Evolutionary conservation across 495 filamentous ascomycete species (phyloP), one percentile per base, ranked within the genome.

Genomic region (Neurospora tetrasperma): DNA sequence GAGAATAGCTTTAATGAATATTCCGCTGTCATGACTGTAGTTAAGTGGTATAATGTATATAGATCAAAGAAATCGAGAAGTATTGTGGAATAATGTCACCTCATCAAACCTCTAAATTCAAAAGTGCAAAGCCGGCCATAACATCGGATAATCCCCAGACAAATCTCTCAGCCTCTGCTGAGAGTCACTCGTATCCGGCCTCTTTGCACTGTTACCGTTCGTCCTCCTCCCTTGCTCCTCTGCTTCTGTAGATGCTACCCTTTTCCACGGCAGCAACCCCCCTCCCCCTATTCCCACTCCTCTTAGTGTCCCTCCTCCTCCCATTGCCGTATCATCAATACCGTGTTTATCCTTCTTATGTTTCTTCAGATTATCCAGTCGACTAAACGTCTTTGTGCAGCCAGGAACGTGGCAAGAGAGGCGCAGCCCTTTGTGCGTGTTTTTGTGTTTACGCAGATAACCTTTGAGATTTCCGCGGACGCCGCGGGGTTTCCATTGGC

Each of bases 301-400:
- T 1, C 27, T 31, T 31, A 31, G 27, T 31, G 27, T 2, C n/a
- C n/a, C 23, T 23, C 20, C 71, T 38, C 38, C 39, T 20, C 35
- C 27, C 6, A 43, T 31, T 18, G 27, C 35, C 2, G 69, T 42
- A 18, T 81, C 80, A 12, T 82, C 80, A 59, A 81, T 78, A 16
- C 78, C 76, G 66, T 82, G 80, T 72, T 82, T 82, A 16, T 82
- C 83, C 73, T 77, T 79, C 31, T 77, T 78, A 70, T 85, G 84
- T 20, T 82, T 80, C 43, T 82, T 81, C 10, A 84, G 76, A 70
- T 85, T 85, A 69, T 85, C 84, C 8, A 79, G 76, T 8, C 84
- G 79, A 40, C 82, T 84, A 72, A 85, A 85, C 9, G 73, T 79
- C 71, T 79, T 84, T 10, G 76, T 77, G 54, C 84, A 85, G 27